phyloP scores from a whole-genome alignment of 169 alveolate genomes.

The Theileria equi region DNA sequence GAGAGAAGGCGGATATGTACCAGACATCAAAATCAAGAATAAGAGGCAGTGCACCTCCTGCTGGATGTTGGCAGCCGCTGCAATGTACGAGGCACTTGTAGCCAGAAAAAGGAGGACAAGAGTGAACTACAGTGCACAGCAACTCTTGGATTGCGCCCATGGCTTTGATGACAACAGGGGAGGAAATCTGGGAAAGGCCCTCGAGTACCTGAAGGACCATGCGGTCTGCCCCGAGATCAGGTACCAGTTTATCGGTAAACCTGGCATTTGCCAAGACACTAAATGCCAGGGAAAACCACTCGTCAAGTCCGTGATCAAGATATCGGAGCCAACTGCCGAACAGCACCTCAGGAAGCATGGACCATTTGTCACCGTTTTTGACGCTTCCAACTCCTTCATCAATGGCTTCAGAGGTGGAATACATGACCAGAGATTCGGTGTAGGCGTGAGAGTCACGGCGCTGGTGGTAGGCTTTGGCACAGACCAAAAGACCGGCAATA shows the following conservation, averaged over 20 bases:
- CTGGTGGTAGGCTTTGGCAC: slow-evolving; percentile 78
- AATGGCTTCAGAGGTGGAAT: slow-evolving; percentile 78
- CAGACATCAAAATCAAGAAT: slow-evolving; percentile 69
- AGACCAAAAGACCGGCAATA: slow-evolving; percentile 16
- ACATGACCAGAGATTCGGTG: slow-evolving; percentile 59
- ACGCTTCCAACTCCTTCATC: slow-evolving; percentile 75
- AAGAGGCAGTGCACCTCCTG: slow-evolving; percentile 81
- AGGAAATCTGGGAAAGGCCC: slow-evolving; percentile 77
- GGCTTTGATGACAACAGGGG: slow-evolving; percentile 76
- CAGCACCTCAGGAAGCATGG: slow-evolving; percentile 58
- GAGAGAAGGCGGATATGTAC: slow-evolving; percentile 58
- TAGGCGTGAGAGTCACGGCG: slow-evolving; percentile 73
- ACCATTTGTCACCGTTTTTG: slow-evolving; percentile 84
- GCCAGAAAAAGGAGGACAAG: slow-evolving; percentile 32
- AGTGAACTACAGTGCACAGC: slow-evolving; percentile 77
- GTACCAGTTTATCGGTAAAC: slow-evolving; percentile 71
- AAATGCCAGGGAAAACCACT: slow-evolving; percentile 15
- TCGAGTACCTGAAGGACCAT: slow-evolving; percentile 65
- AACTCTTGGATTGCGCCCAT: slow-evolving; percentile 81
- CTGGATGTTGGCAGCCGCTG: slow-evolving; percentile 84
- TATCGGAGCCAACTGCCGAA: slow-evolving; percentile 10
- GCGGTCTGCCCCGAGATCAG: slow-evolving; percentile 67
- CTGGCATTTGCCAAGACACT: slow-evolving; percentile 30
- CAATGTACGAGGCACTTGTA: slow-evolving; percentile 71
- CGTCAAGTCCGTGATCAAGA: slow-evolving; percentile 1